These are phyloP conservation scores for Botrytis tulipae DNA, from an alignment of 2,329 filamentous ascomycete genomes.

Conservation along the genomic window DNA sequence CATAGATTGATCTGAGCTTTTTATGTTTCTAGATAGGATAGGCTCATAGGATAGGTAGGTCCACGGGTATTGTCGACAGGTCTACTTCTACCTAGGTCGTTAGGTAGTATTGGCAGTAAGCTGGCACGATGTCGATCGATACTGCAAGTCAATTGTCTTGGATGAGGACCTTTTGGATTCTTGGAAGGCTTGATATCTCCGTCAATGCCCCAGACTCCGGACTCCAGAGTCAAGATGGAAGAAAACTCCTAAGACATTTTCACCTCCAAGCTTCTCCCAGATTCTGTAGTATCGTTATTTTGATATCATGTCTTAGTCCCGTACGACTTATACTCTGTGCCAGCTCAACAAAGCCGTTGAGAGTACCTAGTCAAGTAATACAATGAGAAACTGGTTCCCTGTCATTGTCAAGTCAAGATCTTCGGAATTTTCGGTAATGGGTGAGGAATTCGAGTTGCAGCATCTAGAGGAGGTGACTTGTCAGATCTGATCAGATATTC, in stretches of 20 bases:
- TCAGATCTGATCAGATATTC: background rate
- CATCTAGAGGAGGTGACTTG: background rate
- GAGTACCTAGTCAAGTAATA: background rate
- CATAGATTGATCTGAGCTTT: constrained; percentile 2
- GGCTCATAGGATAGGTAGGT: too few relatives aligned
- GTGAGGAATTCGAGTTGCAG: background rate
- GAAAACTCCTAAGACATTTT: background rate
- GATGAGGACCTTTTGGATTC: background rate
- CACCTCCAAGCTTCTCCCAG: background rate
- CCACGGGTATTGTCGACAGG: background rate
- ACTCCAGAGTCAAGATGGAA: background rate
- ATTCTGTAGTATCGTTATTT: constrained; percentile 10
- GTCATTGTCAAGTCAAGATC: constrained; percentile 7
- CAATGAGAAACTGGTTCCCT: background rate
- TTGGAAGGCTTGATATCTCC: background rate
- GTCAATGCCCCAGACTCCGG: background rate
- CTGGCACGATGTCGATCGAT: background rate
- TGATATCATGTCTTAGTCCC: constrained; percentile 14
- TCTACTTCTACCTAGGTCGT: background rate
- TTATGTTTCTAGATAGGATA: background rate
- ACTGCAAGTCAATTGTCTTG: constrained; percentile 1
- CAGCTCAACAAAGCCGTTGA: constrained; percentile 16
- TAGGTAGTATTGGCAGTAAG: background rate
- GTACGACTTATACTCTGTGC: background rate
- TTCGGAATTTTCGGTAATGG: background rate